Conservation (phyloP, 805 yeast species). For the Phaffomyces antillensis region DNA sequence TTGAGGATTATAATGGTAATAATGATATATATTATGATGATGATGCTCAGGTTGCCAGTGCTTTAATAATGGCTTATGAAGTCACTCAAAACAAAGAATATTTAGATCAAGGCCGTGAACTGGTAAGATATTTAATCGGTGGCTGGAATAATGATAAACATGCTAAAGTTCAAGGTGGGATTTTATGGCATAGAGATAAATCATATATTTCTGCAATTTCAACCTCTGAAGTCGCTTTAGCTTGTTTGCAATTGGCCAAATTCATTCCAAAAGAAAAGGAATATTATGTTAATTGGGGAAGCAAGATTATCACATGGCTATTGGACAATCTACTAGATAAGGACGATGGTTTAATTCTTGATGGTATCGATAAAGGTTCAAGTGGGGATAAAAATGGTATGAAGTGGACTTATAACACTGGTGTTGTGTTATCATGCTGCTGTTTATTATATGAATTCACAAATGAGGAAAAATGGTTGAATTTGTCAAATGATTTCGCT, state of each 20-base stretch:
- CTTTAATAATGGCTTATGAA: constrained; percentile 58
- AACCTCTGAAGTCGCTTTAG: constrained; percentile 60
- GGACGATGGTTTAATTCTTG: constrained; percentile 48
- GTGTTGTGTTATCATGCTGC: constrained; percentile 54
- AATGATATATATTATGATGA: constrained; percentile 66
- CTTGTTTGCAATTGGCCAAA: constrained; percentile 49
- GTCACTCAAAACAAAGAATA: constrained; percentile 50
- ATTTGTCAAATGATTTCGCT: constrained; percentile 30
- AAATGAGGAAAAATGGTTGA: constrained; percentile 41
- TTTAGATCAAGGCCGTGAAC: constrained; percentile 49
- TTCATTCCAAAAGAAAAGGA: constrained; percentile 42
- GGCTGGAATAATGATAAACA: constrained; percentile 41
- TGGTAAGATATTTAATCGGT: constrained; percentile 55
- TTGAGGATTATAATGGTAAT: constrained; percentile 51
- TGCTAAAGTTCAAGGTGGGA: constrained; percentile 42
- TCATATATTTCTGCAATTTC: constrained; percentile 58
- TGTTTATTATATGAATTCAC: constrained; percentile 44
- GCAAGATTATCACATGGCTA: constrained; percentile 52
- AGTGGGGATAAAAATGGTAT: constrained; percentile 39
- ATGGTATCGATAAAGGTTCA: constrained; percentile 42
- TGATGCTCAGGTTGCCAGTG: constrained; percentile 67
- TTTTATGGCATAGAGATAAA: constrained; percentile 59
- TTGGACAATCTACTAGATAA: constrained; percentile 44
- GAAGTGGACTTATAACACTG: constrained; percentile 65
- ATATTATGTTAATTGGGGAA: constrained; percentile 50